phyloP scores from a whole-genome alignment of 2,329 filamentous ascomycete genomes.

The Gnomoniopsis sp. region DNA sequence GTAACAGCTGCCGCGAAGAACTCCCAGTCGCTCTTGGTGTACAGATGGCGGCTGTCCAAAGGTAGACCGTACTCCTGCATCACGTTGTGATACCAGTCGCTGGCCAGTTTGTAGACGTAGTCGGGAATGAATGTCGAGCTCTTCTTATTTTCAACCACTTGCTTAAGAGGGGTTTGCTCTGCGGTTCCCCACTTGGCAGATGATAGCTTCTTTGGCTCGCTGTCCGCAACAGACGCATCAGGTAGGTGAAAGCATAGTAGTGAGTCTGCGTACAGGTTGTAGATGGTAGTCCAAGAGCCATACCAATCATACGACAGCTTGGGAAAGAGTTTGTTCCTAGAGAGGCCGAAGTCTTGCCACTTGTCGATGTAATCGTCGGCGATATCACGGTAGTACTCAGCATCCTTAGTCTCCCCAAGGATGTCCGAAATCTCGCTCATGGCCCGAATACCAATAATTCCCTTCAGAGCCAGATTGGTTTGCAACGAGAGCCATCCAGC shows the following conservation, averaged over 20 bases:
- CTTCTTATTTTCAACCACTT: slow-evolving; percentile 20
- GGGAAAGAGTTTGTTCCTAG: slow-evolving; percentile 67
- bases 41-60: slow-evolving; percentile 76
- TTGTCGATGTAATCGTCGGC: slow-evolving; percentile 64
- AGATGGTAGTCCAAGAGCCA: slow-evolving; percentile 77
- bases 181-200: slow-evolving; percentile 19
- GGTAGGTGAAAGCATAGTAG: slow-evolving; percentile 74
- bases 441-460: slow-evolving; percentile 74
- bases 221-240: slow-evolving; percentile 15
- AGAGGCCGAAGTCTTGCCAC: slow-evolving; percentile 69
- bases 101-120: slow-evolving; percentile 74
- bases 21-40: slow-evolving; percentile 89
- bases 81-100: slow-evolving; percentile 74
- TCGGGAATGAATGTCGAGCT: slow-evolving; percentile 62
- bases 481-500: slow-evolving; percentile 72
- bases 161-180: slow-evolving; percentile 19
- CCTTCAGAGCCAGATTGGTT: slow-evolving; percentile 73
- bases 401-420: slow-evolving; percentile 55
- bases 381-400: slow-evolving; percentile 58
- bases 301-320: slow-evolving; percentile 80
- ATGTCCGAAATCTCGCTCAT: slow-evolving; percentile 67
- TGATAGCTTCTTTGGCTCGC: not conserved
- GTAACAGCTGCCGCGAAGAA: slow-evolving; percentile 83
- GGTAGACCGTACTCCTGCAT: slow-evolving; percentile 80
- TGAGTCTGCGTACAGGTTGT: slow-evolving; percentile 72